phyloP scores from a whole-genome alignment of 208 protist genomes.

The Acanthamoeba sp. region DNA sequence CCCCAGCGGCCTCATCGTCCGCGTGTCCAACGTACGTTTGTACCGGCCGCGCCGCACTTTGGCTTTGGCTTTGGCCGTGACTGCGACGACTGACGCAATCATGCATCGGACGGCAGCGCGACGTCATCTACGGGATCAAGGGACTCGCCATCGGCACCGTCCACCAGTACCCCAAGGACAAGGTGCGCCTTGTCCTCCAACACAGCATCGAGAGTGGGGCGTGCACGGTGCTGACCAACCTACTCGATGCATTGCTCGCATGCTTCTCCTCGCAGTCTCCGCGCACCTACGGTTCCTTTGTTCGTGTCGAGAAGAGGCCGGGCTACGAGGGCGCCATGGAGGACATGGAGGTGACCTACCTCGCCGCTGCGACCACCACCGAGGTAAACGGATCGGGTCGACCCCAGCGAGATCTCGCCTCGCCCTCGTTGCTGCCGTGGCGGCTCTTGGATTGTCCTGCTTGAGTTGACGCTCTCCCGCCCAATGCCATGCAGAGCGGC shows the following conservation, averaged over 20 bases:
- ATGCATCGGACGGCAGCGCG: no score
- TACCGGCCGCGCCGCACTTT: not conserved
- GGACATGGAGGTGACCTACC: not conserved
- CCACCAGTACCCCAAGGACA: not conserved
- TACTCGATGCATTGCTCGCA: no score
- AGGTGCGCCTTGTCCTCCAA: conserved; percentile 2
- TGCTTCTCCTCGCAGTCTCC: not conserved
- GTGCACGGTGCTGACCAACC: no score
- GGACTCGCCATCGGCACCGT: not conserved
- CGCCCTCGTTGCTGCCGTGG: not conserved
- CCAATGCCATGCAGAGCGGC: not conserved
- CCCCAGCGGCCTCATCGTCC: not conserved
- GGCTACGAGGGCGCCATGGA: conserved; percentile 24
- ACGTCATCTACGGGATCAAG: not conserved
- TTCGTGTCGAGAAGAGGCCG: conserved; percentile 1
- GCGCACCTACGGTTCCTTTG: conserved; percentile 1
- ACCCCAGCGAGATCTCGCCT: no score
- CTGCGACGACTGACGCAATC: no score
- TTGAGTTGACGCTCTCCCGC: not conserved
- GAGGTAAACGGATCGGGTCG: no score
- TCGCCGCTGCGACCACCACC: not conserved
- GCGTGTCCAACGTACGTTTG: not conserved
- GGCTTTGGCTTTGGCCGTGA: not conserved
- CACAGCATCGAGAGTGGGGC: not conserved
- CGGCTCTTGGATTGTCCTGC: not conserved